These are phyloP conservation scores for Cucurbitaria berberidis DNA, from an alignment of 2,329 filamentous ascomycete genomes.

Conservation along the genomic window DNA sequence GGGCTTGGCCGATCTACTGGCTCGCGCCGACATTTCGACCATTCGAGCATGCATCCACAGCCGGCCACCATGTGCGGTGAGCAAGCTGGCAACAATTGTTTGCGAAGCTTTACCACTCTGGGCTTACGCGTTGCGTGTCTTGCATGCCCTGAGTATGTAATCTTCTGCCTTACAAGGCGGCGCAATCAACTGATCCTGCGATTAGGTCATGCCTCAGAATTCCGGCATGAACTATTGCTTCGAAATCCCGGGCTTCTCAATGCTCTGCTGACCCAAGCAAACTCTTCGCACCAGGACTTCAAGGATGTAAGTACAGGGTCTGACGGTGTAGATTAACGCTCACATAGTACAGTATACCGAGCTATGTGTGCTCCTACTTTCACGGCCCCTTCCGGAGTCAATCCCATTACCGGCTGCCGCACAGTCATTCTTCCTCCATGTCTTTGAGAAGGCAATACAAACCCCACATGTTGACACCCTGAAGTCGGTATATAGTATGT, in stretches of 20 bases:
- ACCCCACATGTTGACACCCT: slow-evolving; percentile 32
- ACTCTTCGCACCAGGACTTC: slow-evolving; percentile 35
- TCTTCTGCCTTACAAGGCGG: not conserved
- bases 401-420: slow-evolving; percentile 42
- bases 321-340: not conserved
- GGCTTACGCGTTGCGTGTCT: slow-evolving; percentile 57
- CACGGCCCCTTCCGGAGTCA: slow-evolving; percentile 36
- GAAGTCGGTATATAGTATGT: slow-evolving; percentile 38
- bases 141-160: slow-evolving; percentile 56
- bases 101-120: slow-evolving; percentile 59
- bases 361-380: slow-evolving; percentile 43
- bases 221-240: slow-evolving; percentile 37
- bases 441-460: slow-evolving; percentile 37
- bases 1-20: slow-evolving; percentile 47
- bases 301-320: slow-evolving; percentile 33
- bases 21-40: slow-evolving; percentile 37
- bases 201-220: slow-evolving; percentile 39
- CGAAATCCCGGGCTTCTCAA: slow-evolving; percentile 42
- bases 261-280: slow-evolving; percentile 42
- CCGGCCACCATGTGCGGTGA: slow-evolving; percentile 58
- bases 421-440: slow-evolving; percentile 42
- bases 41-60: slow-evolving; percentile 55
- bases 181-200: slow-evolving; percentile 21
- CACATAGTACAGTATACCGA: slow-evolving; percentile 28
- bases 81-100: slow-evolving; percentile 50